Conservation (phyloP, 208 protist genomes). For the Trypanosoma grayi region DNA sequence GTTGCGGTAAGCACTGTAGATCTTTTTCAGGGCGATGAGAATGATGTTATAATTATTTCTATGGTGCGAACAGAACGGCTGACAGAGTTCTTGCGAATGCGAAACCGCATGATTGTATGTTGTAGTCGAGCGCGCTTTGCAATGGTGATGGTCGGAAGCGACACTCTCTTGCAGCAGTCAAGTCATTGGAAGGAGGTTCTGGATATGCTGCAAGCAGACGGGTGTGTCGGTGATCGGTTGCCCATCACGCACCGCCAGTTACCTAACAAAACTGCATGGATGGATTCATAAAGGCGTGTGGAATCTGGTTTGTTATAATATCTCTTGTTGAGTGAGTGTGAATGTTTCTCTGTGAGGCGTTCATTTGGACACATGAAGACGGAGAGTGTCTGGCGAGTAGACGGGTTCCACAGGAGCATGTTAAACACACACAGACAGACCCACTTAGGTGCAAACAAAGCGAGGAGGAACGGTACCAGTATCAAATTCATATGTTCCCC, state of each 20-base stretch:
- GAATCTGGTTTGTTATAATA: constrained; percentile 6
- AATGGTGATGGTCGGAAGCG: constrained; percentile 88
- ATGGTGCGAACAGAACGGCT: constrained; percentile 91
- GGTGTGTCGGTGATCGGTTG: constrained; percentile 62
- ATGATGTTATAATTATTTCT: constrained; percentile 93
- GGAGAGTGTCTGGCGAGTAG: too few species aligned
- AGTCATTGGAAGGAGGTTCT: constrained; percentile 77
- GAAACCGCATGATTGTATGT: constrained; percentile 94
- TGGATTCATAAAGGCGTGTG: constrained; percentile 17
- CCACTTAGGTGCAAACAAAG: too few species aligned
- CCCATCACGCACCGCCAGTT: constrained; percentile 55
- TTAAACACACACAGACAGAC: too few species aligned
- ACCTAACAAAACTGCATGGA: constrained; percentile 28
- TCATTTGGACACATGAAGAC: too few species aligned
- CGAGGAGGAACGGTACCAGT: too few species aligned
- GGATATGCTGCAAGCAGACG: constrained; percentile 40
- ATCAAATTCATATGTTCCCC: too few species aligned
- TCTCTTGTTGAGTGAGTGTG: not conserved
- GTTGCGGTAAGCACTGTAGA: constrained; percentile 92
- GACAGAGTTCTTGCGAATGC: constrained; percentile 93
- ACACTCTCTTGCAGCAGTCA: constrained; percentile 68
- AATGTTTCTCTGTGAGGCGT: too few species aligned
- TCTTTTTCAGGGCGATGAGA: constrained; percentile 96
- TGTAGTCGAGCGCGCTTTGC: constrained; percentile 92
- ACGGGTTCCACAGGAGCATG: too few species aligned